phyloP scores from a whole-genome alignment of 73 alveolate species.

The Tetrahymena malaccensis region DNA sequence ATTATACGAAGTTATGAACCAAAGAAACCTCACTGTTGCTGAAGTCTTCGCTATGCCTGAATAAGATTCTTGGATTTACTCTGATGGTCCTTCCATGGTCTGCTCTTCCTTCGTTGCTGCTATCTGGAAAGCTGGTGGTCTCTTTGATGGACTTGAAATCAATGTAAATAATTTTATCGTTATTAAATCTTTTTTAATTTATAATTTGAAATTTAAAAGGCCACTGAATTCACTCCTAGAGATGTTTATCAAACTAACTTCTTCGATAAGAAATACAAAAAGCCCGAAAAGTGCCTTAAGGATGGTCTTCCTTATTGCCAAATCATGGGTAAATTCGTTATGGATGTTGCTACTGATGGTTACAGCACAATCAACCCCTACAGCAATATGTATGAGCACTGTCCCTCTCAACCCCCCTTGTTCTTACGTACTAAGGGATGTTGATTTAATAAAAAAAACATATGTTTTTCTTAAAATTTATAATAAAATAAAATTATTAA shows the following conservation, averaged over 20 bases:
- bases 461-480: neutral
- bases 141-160: constrained; percentile 64
- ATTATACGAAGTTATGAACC: neutral
- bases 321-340: constrained; percentile 74
- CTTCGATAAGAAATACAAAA: constrained; percentile 53
- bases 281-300: constrained; percentile 63
- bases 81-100: constrained; percentile 81
- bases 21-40: constrained; percentile 41
- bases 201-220: neutral
- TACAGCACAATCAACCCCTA: constrained; percentile 76
- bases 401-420: constrained; percentile 82
- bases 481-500: neutral
- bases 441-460: constrained; percentile 35
- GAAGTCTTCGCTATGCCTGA: constrained; percentile 84
- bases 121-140: constrained; percentile 82
- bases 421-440: constrained; percentile 79
- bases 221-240: constrained; percentile 72
- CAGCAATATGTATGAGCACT: constrained; percentile 82
- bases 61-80: constrained; percentile 80
- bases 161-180: constrained; percentile 31
- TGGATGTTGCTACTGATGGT: constrained; percentile 58
- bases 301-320: constrained; percentile 84
- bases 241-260: constrained; percentile 66
- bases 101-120: constrained; percentile 83
- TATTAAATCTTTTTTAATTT: neutral